Evolutionary conservation across 306 rosid species (phyloP).

Genomic region (Citrullus colocynthis): DNA sequence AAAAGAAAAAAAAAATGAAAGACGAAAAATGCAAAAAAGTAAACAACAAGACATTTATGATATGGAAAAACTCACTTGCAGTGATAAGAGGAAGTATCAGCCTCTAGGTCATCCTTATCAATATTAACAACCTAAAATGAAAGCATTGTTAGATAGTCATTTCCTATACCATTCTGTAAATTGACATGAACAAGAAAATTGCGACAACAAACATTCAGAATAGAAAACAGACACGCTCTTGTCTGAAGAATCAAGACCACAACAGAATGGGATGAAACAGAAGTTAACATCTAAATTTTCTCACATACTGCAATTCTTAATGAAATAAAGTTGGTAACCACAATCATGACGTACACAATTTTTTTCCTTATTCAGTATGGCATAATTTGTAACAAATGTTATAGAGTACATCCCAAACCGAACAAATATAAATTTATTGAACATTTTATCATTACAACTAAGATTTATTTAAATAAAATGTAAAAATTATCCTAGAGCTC

Average conservation of each 20-base stretch:
- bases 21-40: neutral
- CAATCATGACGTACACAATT: neutral
- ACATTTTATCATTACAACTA: neutral
- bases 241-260: neutral
- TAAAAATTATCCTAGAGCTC: neutral
- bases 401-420: neutral
- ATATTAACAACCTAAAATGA: conserved; percentile 46
- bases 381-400: neutral
- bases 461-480: neutral
- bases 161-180: neutral
- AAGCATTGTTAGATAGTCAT: neutral
- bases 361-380: neutral
- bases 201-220: neutral
- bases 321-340: neutral
- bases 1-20: neutral
- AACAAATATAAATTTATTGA: neutral
- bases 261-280: neutral
- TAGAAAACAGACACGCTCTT: neutral
- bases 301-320: neutral
- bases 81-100: conserved; percentile 77
- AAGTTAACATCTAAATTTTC: neutral
- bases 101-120: conserved; percentile 39
- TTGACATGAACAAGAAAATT: neutral
- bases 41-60: neutral
- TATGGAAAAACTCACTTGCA: conserved; percentile 48